Percentiles rank a stretch among this genome's conserved stretches.
Conservation (phyloP, 78 protist species). For the Isochrysis galbana region DNA sequence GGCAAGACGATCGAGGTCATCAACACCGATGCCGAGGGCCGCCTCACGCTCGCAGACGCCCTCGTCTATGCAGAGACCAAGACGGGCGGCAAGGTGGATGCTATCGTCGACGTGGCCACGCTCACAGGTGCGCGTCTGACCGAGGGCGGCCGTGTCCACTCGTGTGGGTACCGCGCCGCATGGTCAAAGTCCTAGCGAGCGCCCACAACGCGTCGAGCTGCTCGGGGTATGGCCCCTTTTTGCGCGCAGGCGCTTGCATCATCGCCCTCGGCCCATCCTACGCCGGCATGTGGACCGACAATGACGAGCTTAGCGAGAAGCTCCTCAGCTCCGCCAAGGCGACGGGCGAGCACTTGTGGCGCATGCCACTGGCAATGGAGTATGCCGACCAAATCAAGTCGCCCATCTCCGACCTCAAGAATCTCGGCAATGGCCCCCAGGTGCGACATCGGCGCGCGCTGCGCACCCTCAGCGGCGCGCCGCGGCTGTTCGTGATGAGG, state of each 20-base stretch:
- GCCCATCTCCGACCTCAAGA: constrained; percentile 34
- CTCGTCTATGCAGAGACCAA: constrained; percentile 45
- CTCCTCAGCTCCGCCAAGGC: background rate
- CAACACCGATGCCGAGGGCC: constrained; percentile 59
- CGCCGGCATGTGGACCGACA: constrained; percentile 24
- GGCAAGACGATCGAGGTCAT: constrained; percentile 47
- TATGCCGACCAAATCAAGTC: constrained; percentile 25
- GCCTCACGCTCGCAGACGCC: constrained; percentile 61
- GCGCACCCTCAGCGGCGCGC: background rate
- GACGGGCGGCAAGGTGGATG: background rate
- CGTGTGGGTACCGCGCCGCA: too few species aligned
- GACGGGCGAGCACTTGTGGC: constrained; percentile 46
- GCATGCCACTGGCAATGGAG: constrained; percentile 26
- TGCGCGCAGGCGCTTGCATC: too few species aligned
- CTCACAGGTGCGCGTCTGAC: too few species aligned
- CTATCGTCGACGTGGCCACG: constrained; percentile 49
- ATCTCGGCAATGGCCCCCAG: too few species aligned
- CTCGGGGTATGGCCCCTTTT: too few species aligned
- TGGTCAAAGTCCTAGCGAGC: too few species aligned
- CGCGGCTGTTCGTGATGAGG: background rate
- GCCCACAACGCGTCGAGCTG: too few species aligned
- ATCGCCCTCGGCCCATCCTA: constrained; percentile 41
- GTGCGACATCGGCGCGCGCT: too few species aligned
- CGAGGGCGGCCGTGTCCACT: too few species aligned
- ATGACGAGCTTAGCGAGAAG: background rate